These are phyloP conservation scores for Apiospora sp. DNA, from an alignment of 2,329 filamentous ascomycete species.

Conservation along the genomic window DNA sequence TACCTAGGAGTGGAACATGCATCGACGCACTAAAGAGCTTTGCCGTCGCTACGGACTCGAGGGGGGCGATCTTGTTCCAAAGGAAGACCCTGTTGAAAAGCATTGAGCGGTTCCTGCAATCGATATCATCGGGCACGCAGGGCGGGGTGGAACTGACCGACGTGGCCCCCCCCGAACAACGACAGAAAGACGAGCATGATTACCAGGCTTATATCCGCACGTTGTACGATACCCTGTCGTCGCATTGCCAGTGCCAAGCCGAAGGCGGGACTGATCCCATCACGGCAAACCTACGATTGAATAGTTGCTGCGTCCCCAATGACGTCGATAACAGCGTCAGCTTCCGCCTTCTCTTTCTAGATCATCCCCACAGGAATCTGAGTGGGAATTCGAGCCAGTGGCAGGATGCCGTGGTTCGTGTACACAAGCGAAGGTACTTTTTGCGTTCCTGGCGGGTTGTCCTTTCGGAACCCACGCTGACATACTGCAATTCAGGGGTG, in stretches of 20 bases:
- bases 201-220: not conserved
- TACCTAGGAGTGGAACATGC: not conserved
- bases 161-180: not conserved
- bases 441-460: too few relatives aligned
- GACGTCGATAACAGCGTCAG: not conserved
- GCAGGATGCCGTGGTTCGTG: conserved; percentile 15
- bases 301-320: not conserved
- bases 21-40: not conserved
- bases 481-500: not conserved
- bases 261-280: not conserved
- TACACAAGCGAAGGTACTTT: not conserved
- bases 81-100: too few relatives aligned
- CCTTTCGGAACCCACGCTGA: too few relatives aligned
- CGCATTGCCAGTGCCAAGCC: not conserved
- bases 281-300: not conserved
- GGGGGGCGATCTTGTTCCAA: too few relatives aligned
- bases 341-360: conserved; percentile 21
- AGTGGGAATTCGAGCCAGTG: not conserved
- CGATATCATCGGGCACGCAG: not conserved
- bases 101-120: not conserved
- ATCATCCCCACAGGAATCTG: conserved; percentile 9
- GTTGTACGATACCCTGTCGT: not conserved
- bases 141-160: not conserved
- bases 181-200: not conserved
- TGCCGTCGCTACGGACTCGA: not conserved